Conservation (phyloP, 106 monocot genomes). For the Narthecium ossifragum region DNA sequence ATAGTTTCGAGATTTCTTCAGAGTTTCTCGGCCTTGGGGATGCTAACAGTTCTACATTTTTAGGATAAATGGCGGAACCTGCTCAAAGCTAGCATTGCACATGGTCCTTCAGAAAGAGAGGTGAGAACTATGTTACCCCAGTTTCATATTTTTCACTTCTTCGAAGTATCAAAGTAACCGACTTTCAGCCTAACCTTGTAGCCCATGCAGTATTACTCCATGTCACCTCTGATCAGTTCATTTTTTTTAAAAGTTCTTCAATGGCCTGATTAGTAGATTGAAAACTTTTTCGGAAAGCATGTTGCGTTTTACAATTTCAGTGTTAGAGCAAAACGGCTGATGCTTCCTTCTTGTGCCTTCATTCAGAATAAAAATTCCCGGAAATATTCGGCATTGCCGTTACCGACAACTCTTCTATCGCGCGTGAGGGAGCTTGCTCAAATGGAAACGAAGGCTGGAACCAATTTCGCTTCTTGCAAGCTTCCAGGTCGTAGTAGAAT, state of each 20-base stretch:
- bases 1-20: neutral
- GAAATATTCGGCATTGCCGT: slow-evolving; percentile 33
- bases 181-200: no score
- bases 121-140: slow-evolving; percentile 10
- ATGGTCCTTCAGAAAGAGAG: slow-evolving; percentile 20
- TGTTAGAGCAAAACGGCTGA: neutral
- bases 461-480: slow-evolving; percentile 17
- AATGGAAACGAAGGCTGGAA: slow-evolving; percentile 44
- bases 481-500: slow-evolving; percentile 11
- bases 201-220: no score
- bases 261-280: neutral
- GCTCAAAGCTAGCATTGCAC: slow-evolving; percentile 63
- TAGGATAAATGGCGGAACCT: slow-evolving; percentile 95
- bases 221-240: neutral
- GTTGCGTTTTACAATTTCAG: neutral
- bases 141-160: neutral
- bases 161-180: no score
- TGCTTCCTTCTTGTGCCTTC: neutral
- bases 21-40: neutral
- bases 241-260: neutral
- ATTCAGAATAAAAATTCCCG: slow-evolving; percentile 24
- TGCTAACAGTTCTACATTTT: neutral
- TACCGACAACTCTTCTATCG: slow-evolving; percentile 53
- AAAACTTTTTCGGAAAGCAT: neutral
- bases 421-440: slow-evolving; percentile 68